These are phyloP conservation scores for Hamigera avellanea DNA, from an alignment of 495 filamentous ascomycete genomes.

Conservation along the genomic window DNA sequence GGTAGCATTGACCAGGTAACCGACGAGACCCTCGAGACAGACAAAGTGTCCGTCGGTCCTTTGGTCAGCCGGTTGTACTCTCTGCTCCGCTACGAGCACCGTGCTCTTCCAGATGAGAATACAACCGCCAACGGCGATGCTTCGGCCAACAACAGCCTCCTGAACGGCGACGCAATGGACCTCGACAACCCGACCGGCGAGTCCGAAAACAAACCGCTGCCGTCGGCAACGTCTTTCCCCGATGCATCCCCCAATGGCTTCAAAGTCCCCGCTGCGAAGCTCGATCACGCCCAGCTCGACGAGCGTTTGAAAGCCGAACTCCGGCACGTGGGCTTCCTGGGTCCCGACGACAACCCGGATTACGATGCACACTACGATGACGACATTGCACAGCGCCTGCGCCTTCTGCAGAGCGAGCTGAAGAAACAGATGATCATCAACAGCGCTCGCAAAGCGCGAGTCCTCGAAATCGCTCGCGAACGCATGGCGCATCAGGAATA, in stretches of 20 bases:
- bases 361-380: slow-evolving; percentile 89
- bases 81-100: slow-evolving; percentile 72
- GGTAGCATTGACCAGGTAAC: slow-evolving; percentile 77
- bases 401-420: slow-evolving; percentile 71
- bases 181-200: slow-evolving; percentile 31
- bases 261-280: slow-evolving; percentile 47
- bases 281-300: slow-evolving; percentile 77
- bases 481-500: slow-evolving; percentile 94
- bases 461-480: slow-evolving; percentile 77
- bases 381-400: slow-evolving; percentile 81
- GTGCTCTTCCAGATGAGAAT: slow-evolving; percentile 47
- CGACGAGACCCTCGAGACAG: slow-evolving; percentile 74
- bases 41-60: slow-evolving; percentile 83
- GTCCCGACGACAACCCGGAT: slow-evolving; percentile 55
- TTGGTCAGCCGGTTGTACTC: slow-evolving; percentile 73
- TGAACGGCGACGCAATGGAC: slow-evolving; percentile 46
- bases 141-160: slow-evolving; percentile 23
- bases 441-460: slow-evolving; percentile 75
- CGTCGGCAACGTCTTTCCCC: slow-evolving; percentile 65
- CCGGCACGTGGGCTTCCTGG: slow-evolving; percentile 83
- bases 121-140: slow-evolving; percentile 43
- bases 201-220: slow-evolving; percentile 35
- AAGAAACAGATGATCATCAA: slow-evolving; percentile 73
- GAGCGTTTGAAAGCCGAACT: slow-evolving; percentile 85
- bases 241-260: slow-evolving; percentile 52